These are phyloP conservation scores for Pyricularia sp. DNA, from an alignment of 2,329 filamentous ascomycete species.

Conservation along the genomic window DNA sequence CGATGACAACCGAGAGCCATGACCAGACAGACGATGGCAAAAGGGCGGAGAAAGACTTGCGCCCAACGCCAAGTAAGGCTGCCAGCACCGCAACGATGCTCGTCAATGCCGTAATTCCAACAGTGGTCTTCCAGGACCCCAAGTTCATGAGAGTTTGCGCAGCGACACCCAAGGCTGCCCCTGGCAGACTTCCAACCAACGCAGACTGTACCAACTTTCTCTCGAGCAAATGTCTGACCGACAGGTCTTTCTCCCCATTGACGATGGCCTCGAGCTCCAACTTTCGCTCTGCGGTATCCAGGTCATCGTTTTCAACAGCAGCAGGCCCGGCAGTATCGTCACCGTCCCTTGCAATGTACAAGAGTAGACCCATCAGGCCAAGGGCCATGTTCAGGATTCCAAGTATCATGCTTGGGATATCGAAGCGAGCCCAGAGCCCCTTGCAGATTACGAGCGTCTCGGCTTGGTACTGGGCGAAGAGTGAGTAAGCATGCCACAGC, in stretches of 20 bases:
- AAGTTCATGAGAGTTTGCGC: conserved; percentile 14
- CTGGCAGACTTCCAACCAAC: conserved; percentile 19
- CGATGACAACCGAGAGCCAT: conserved; percentile 72
- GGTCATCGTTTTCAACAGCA: conserved; percentile 39
- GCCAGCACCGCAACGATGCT: conserved; percentile 28
- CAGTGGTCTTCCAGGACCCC: conserved; percentile 25
- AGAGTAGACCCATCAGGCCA: conserved; percentile 53
- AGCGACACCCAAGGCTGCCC: conserved; percentile 18
- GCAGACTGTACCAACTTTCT: conserved; percentile 23
- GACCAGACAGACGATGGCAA: conserved; percentile 73
- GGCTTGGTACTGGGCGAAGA: conserved; percentile 61
- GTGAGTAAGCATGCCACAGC: conserved; percentile 32
- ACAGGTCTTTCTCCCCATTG: conserved; percentile 9
- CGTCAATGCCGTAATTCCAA: conserved; percentile 27
- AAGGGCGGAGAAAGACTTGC: conserved; percentile 30
- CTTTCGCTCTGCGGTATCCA: conserved; percentile 46
- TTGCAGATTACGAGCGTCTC: conserved; percentile 71
- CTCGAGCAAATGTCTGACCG: conserved; percentile 24
- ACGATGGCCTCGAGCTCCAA: conserved; percentile 34
- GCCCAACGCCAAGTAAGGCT: conserved; percentile 29
- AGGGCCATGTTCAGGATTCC: conserved; percentile 60
- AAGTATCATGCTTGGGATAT: conserved; percentile 71
- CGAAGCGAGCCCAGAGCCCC: conserved; percentile 81
- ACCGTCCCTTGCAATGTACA: conserved; percentile 51
- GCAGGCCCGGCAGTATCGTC: conserved; percentile 33